Base-by-base conservation (phyloP, 176 grass and related monocot species). In the Ananas comosus region DNA sequence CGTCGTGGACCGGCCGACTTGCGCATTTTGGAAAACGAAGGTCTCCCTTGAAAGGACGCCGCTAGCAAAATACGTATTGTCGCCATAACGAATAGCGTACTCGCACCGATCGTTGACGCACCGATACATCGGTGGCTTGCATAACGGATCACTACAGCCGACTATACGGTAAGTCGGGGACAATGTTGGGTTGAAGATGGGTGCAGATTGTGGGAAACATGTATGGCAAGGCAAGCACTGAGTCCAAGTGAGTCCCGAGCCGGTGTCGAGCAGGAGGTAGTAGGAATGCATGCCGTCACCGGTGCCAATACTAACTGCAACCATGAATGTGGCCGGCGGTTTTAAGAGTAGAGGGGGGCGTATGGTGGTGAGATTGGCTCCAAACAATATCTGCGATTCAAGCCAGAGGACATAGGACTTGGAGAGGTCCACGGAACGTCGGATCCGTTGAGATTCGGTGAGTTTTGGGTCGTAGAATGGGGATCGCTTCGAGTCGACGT, bases 211-310 rank as follows among this genome's bases (percentile, higher is more conserved):
- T 11, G 54, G 68, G 13, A 72, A 80, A 47, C 58, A 65, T 11
- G 51, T 54, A 66, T 17, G 27, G 13, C 77, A 80, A 19, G 77
- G 77, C 3, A 80, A 54, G 25, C 77, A 80, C 29, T 80, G 77
- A 5, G 69, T 80, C 69, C 69, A 80, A 8, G 71, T 80, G 21
- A 80, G 69, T 64, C 48, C 72, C 28, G 69, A 72, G 48, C 77
- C 77, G 1, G 77, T 80, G 50, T 80, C 77, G 1, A 80, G 69
- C 2, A n/a, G 1, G 54, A 58, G 54, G 54, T n/a, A 8, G 54
- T 58, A 58, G 11, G 54, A 8, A 6, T 58, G 54, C 9, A n/a
- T 13, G 6, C 54, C 54, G 3, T 9, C 2, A 9, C 54, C 9
- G 14, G 54, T 58, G 54, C 54, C 14, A 9, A 58, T 58, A n/a